Evolutionary conservation across 2,329 filamentous ascomycete genomes (phyloP).

Genomic region (Botrytis paeoniae): DNA sequence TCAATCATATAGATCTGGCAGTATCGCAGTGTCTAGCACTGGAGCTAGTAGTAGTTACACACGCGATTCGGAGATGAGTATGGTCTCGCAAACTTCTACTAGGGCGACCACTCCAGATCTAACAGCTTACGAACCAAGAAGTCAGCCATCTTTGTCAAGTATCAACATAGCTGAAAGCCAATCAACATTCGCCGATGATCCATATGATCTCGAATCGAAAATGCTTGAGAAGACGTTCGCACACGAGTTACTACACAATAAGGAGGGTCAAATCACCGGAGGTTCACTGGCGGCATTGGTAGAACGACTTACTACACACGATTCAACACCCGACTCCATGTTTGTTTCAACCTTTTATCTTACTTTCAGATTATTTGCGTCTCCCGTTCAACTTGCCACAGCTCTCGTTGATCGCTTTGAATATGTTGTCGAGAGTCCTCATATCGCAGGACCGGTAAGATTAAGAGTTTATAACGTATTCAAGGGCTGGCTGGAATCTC

Average conservation of each 20-base stretch:
- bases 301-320: conserved; percentile 90
- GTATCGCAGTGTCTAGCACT: conserved; percentile 70
- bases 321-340: conserved; percentile 84
- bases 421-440: conserved; percentile 76
- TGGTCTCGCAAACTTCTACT: conserved; percentile 79
- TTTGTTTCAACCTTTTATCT: conserved; percentile 96
- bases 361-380: conserved; percentile 91
- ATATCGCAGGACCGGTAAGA: conserved; percentile 75
- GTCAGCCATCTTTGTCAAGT: conserved; percentile 64
- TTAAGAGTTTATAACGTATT: conserved; percentile 93
- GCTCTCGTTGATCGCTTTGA: conserved; percentile 89
- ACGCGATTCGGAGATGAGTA: conserved; percentile 76
- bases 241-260: conserved; percentile 88
- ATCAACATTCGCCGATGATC: conserved; percentile 67
- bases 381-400: conserved; percentile 73
- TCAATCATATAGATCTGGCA: conserved; percentile 60
- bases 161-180: conserved; percentile 63
- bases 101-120: conserved; percentile 82
- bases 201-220: conserved; percentile 74
- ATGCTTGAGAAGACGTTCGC: conserved; percentile 90
- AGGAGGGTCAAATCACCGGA: conserved; percentile 91
- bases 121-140: conserved; percentile 30
- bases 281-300: conserved; percentile 86
- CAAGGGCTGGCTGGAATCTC: conserved; percentile 95
- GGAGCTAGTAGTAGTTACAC: conserved; percentile 77